Percentiles rank a stretch among this genome's conserved stretches.
phyloP scores from a whole-genome alignment of 345 rosid species.

The Brassica napus region DNA sequence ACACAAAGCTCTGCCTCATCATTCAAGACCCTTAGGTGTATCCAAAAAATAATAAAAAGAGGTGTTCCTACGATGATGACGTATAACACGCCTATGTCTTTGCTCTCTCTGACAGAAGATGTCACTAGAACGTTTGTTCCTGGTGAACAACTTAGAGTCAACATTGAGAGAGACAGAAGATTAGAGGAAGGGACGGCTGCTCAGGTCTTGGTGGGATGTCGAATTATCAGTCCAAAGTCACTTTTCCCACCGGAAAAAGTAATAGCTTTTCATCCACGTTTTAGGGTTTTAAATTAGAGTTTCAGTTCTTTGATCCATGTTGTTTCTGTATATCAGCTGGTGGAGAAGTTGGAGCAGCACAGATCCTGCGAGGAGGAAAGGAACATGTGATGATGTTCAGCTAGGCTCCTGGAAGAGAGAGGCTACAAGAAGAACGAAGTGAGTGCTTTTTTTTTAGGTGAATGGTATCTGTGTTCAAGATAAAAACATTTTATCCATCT shows the following conservation, averaged over 20 bases:
- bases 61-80: conserved; percentile 5
- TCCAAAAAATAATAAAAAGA: conserved; percentile 8
- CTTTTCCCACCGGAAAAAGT: no score
- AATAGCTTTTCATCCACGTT: no score
- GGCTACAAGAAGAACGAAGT: no score
- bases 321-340: no score
- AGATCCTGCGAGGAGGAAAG: neutral
- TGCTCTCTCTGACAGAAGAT: conserved; percentile 23
- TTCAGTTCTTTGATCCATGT: no score
- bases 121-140: conserved; percentile 27
- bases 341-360: no score
- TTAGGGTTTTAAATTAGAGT: no score
- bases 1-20: neutral
- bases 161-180: conserved; percentile 39
- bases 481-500: no score
- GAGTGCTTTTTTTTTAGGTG: no score
- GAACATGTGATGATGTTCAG: conserved; percentile 12
- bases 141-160: conserved; percentile 32
- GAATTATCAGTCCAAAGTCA: no score
- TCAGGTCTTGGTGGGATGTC: neutral
- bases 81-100: conserved; percentile 28
- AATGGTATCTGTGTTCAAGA: no score
- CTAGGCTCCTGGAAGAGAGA: conserved; percentile 15
- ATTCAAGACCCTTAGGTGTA: neutral
- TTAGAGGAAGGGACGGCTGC: conserved; percentile 58